These are phyloP conservation scores for Diaporthe amygdali DNA, from an alignment of 2,329 filamentous ascomycete species.

Conservation along the genomic window DNA sequence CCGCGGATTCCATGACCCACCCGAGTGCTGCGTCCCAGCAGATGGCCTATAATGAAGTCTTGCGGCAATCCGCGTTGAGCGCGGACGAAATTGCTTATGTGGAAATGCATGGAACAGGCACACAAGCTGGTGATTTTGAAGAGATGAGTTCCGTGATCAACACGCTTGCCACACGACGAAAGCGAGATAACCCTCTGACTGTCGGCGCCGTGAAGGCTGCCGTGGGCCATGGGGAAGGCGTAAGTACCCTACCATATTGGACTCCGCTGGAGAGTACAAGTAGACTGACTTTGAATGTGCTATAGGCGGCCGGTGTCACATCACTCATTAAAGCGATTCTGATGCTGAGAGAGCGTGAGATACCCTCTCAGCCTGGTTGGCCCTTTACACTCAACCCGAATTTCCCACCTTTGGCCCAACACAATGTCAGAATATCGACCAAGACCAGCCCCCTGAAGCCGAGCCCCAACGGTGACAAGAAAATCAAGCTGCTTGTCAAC, in stretches of 20 bases:
- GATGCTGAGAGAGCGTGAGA: conserved; percentile 2
- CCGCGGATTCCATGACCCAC: neutral
- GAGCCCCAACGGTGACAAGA: neutral
- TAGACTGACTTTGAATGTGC: neutral
- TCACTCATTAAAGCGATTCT: neutral
- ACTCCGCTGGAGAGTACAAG: neutral
- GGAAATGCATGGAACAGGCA: conserved; percentile 4
- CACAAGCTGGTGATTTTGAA: neutral
- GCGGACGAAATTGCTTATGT: neutral
- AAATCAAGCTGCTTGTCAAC: neutral
- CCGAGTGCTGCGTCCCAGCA: neutral
- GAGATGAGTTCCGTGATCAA: neutral
- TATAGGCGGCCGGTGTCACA: neutral
- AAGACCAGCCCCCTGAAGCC: neutral
- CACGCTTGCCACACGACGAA: neutral
- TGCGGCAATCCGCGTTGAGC: neutral
- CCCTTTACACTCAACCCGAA: neutral
- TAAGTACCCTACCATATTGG: neutral
- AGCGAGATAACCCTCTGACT: neutral
- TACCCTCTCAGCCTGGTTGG: neutral
- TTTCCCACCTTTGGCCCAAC: neutral
- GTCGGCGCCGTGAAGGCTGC: conserved; percentile 2
- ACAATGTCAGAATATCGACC: neutral
- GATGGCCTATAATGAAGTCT: neutral
- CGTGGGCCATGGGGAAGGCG: conserved; percentile 2